phyloP scores from a whole-genome alignment of 495 filamentous ascomycete species.

The Annulohypoxylon nitens region DNA sequence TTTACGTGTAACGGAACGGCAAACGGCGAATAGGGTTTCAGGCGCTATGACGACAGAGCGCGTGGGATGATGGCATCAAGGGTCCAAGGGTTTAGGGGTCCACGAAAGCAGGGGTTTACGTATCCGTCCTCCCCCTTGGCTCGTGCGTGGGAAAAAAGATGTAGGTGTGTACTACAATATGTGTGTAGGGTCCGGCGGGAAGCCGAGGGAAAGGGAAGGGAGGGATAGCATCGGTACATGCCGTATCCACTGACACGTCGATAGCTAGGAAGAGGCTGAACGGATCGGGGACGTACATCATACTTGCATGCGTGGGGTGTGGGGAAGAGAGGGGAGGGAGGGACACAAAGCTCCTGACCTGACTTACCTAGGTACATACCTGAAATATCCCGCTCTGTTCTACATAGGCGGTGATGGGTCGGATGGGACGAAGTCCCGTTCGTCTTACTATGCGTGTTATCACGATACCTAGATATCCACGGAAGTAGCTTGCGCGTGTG shows the following conservation, averaged over 20 bases:
- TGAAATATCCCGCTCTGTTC: background rate
- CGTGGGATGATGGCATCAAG: constrained; percentile 31
- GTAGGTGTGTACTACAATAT: constrained; percentile 17
- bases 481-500: background rate
- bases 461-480: background rate
- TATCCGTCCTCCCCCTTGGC: constrained; percentile 25
- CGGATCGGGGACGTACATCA: constrained; percentile 34
- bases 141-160: constrained; percentile 33
- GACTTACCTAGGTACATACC: constrained; percentile 1
- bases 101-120: constrained; percentile 8
- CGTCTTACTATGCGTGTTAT: constrained; percentile 15
- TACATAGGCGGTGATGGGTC: background rate
- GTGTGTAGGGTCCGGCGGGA: constrained; percentile 32
- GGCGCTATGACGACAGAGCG: constrained; percentile 37
- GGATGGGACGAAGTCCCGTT: background rate
- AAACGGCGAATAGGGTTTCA: constrained; percentile 3
- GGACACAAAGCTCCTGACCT: constrained; percentile 10
- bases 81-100: constrained; percentile 11
- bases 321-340: constrained; percentile 9
- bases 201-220: constrained; percentile 15
- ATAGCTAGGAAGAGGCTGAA: constrained; percentile 40
- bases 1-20: background rate
- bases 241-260: constrained; percentile 33
- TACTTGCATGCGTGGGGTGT: constrained; percentile 41
- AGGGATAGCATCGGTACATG: constrained; percentile 38